These are phyloP conservation scores for Pyrenophora graminea DNA, from an alignment of 2,329 filamentous ascomycete genomes.

Conservation along the genomic window DNA sequence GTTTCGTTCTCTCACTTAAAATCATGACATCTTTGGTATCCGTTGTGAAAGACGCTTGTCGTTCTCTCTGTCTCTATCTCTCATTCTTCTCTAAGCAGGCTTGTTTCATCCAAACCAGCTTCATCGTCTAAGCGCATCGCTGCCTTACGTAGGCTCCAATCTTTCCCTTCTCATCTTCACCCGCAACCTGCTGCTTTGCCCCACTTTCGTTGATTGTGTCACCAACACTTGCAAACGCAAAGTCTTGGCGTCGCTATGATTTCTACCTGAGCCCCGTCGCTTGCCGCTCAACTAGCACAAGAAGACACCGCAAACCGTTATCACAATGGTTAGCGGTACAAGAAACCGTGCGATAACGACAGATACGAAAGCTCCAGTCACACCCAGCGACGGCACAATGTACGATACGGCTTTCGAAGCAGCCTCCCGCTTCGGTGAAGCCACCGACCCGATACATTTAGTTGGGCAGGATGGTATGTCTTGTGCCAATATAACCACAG, in stretches of 20 bases:
- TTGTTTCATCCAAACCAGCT: no score
- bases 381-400: conserved; percentile 5
- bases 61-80: no score
- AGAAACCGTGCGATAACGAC: not conserved
- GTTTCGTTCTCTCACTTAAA: no score
- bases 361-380: not conserved
- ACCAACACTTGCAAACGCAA: not conserved
- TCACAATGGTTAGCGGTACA: conserved; percentile 13
- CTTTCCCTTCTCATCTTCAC: conserved; percentile 2
- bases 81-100: no score
- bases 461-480: conserved; percentile 10
- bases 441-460: conserved; percentile 8
- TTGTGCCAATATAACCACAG: not conserved
- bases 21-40: no score
- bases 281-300: not conserved
- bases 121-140: no score
- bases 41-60: no score
- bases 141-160: not conserved
- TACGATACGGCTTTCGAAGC: not conserved
- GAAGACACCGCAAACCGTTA: not conserved
- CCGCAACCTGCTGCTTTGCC: not conserved
- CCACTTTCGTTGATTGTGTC: not conserved
- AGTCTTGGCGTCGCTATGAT: conserved; percentile 4
- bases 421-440: conserved; percentile 12
- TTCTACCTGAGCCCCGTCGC: not conserved